Evolutionary conservation across 2,329 filamentous ascomycete genomes (phyloP), one percentile per base, ranked within the genome.

Genomic region (Neobulgaria alba): DNA sequence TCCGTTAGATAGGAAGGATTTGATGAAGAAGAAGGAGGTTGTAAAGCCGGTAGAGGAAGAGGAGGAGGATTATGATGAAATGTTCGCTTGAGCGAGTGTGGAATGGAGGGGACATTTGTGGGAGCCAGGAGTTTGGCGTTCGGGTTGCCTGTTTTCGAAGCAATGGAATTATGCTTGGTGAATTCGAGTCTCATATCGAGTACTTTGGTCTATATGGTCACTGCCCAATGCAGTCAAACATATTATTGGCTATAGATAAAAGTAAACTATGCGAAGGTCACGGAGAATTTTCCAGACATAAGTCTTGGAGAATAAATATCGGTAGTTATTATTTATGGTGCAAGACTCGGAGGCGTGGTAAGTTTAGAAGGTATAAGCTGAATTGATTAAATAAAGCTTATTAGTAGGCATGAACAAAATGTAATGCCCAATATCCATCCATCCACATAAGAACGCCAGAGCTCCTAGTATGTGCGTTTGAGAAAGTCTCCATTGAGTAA

Each of bases 1-100:
- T 57, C 77, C 77, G 29, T 65, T 81, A 63, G 80, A 77, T 58
- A 63, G 78, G 45, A 68, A 72, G 57, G 74, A 78, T 53, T 61
- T 82, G 61, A 68, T 65, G 21, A 69, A 72, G 65, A 76, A 74
- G 66, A 68, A 64, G 60, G 62, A 63, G 58, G 63, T 67, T 18
- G 18, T 18, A 30, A 63, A 64, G 14, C 58, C 64, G 10, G 46
- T 45, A 39, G 46, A 48, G 19, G 73, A 77, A 46, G 57, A 64
- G 17, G 64, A 71, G 46, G 69, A 72, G 21, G 73, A 77, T 51
- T 58, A 64, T 43, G 64, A 72, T 53, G 66, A 65, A 29, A 57
- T 73, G 54, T 73, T 71, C 56, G 67, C 61, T 16, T 66, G 36
- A 55, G 20, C 10, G 10, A n/a, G 21, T 36, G 31, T 17, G 16